Percentiles rank a stretch among this genome's conserved stretches.
Conservation (phyloP, 305 asterid genomes). For the Solanum hybrid region DNA sequence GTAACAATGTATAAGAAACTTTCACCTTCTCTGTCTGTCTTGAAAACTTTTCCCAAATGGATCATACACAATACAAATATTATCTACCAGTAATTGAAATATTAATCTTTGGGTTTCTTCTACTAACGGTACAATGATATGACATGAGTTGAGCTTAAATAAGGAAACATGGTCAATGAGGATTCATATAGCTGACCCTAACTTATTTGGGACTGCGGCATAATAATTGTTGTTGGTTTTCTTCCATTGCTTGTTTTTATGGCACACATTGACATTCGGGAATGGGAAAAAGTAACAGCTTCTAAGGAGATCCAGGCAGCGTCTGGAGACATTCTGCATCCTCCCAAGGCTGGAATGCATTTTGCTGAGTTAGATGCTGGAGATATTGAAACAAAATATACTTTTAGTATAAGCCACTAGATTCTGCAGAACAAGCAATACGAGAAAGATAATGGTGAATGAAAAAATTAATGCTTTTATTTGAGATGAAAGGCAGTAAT, state of each 20-base stretch:
- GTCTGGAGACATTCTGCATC: slow-evolving; percentile 41
- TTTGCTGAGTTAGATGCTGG: slow-evolving; percentile 28
- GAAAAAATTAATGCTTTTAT: neutral
- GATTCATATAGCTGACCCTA: neutral
- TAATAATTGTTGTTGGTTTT: neutral
- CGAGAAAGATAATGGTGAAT: neutral
- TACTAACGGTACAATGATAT: neutral
- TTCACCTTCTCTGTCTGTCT: neutral
- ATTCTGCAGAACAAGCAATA: slow-evolving; percentile 5
- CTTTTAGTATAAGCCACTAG: neutral
- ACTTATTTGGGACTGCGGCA: neutral
- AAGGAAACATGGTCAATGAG: neutral
- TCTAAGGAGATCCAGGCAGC: slow-evolving; percentile 14
- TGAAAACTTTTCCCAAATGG: neutral
- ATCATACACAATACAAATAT: neutral
- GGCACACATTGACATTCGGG: neutral
- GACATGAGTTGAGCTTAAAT: neutral
- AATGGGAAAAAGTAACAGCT: neutral
- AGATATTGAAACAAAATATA: slow-evolving; percentile 5
- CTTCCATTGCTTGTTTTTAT: neutral
- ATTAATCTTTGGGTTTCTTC: neutral
- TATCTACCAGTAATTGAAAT: neutral
- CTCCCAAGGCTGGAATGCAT: slow-evolving; percentile 46
- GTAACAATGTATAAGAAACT: neutral
- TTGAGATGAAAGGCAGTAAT: neutral